These are phyloP conservation scores for Dendrobium huoshanense DNA, from an alignment of 106 monocot species.

Conservation along the genomic window DNA sequence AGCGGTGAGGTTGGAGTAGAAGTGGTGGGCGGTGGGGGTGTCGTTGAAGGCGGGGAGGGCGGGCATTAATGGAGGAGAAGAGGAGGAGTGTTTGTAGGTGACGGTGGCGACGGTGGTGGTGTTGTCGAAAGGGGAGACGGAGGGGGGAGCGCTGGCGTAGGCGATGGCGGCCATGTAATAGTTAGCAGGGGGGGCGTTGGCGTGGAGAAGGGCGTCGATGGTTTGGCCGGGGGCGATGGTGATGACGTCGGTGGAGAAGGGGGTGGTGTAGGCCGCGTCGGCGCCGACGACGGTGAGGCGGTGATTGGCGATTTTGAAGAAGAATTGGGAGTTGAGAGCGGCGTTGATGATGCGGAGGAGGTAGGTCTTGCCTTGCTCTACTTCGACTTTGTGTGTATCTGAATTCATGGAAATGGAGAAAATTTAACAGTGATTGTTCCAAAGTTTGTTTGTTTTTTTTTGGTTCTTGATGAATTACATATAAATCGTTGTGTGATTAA, in stretches of 20 bases:
- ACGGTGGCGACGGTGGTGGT: slow-evolving; percentile 55
- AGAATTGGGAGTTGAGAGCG: slow-evolving; percentile 65
- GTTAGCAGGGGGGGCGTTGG: slow-evolving; percentile 37
- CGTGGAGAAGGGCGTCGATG: slow-evolving; percentile 55
- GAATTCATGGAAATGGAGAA: not conserved
- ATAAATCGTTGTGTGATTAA: not conserved
- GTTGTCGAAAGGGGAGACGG: slow-evolving; percentile 18
- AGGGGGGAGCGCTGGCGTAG: slow-evolving; percentile 24
- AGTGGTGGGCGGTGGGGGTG: slow-evolving; percentile 49
- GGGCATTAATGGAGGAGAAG: slow-evolving; percentile 33
- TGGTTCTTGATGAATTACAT: not conserved
- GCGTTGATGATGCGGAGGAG: slow-evolving; percentile 81
- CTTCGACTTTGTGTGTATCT: slow-evolving; percentile 49
- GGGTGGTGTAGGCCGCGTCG: slow-evolving; percentile 72
- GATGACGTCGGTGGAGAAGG: slow-evolving; percentile 56
- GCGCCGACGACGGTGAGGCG: slow-evolving; percentile 56
- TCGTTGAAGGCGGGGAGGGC: slow-evolving; percentile 47
- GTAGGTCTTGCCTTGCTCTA: slow-evolving; percentile 49
- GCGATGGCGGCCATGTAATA: slow-evolving; percentile 68
- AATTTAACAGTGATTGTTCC: not conserved
- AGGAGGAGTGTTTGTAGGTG: slow-evolving; percentile 17
- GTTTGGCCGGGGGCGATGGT: slow-evolving; percentile 78
- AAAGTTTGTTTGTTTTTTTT: not conserved
- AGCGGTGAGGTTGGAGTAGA: slow-evolving; percentile 43
- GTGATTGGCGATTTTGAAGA: slow-evolving; percentile 82